Conservation (phyloP, 169 alveolate species). For the Miamiensis avidus region DNA sequence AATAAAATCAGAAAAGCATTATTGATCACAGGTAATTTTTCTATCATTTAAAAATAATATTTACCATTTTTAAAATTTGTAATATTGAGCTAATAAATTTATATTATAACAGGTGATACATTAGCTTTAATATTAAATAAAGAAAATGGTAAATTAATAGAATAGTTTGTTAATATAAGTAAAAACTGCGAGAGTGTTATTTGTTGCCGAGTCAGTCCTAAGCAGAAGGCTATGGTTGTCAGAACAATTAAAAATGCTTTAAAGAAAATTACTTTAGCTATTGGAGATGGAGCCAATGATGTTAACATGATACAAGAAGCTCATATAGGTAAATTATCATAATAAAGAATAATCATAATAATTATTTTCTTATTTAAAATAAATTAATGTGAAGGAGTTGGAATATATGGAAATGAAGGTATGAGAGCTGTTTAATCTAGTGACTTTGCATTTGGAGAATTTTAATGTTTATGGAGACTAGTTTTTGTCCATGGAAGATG, state of each 20-base stretch:
- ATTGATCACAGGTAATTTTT: background rate
- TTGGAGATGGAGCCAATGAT: slow-evolving; percentile 99
- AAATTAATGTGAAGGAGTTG: slow-evolving; percentile 87
- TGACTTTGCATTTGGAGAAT: slow-evolving; percentile 87
- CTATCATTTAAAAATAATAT: too few species aligned
- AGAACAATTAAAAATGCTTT: slow-evolving; percentile 71
- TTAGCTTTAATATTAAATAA: slow-evolving; percentile 11
- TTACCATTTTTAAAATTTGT: too few species aligned
- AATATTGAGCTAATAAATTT: too few species aligned
- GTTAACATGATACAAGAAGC: slow-evolving; percentile 98
- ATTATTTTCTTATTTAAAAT: too few species aligned
- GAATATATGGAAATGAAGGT: slow-evolving; percentile 97
- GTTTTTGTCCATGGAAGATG: slow-evolving; percentile 92
- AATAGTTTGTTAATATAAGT: slow-evolving; percentile 32
- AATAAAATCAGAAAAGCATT: slow-evolving; percentile 18
- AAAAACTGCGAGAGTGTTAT: slow-evolving; percentile 64
- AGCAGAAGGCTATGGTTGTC: slow-evolving; percentile 86
- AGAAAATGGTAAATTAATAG: background rate
- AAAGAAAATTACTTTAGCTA: slow-evolving; percentile 80
- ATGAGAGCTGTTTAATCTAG: slow-evolving; percentile 76
- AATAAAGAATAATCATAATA: too few species aligned
- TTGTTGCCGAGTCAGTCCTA: slow-evolving; percentile 87
- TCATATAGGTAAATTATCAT: slow-evolving; percentile 72
- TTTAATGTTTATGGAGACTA: slow-evolving; percentile 82
- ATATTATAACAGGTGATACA: slow-evolving; percentile 37